These are phyloP conservation scores for Aspergillus uvarum DNA, from an alignment of 2,329 filamentous ascomycete genomes.

Conservation along the genomic window DNA sequence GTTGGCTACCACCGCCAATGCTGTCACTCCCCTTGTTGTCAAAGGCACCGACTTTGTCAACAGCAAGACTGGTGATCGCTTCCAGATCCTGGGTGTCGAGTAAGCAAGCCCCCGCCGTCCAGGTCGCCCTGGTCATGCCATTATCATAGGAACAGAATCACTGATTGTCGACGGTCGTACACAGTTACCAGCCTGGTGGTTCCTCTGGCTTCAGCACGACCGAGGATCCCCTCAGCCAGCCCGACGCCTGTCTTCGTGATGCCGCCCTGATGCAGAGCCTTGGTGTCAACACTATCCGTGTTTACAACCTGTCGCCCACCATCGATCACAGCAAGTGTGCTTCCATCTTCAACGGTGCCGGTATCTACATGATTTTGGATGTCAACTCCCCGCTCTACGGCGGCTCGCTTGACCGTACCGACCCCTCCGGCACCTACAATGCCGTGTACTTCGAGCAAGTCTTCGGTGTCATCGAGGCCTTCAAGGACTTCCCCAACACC, in stretches of 20 bases:
- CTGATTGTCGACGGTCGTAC: slow-evolving; percentile 17
- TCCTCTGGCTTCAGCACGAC: slow-evolving; percentile 56
- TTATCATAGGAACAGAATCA: slow-evolving; percentile 4
- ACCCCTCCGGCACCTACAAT: slow-evolving; percentile 57
- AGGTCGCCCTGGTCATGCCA: not conserved
- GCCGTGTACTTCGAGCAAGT: slow-evolving; percentile 57
- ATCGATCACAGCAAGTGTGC: slow-evolving; percentile 62
- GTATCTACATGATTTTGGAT: slow-evolving; percentile 66
- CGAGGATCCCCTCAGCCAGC: slow-evolving; percentile 58
- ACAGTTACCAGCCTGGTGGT: slow-evolving; percentile 62
- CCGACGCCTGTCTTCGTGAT: slow-evolving; percentile 60
- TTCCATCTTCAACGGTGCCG: slow-evolving; percentile 64
- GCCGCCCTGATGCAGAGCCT: slow-evolving; percentile 63
- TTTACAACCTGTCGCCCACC: slow-evolving; percentile 62
- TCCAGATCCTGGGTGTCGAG: slow-evolving; percentile 64
- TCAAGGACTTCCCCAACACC: slow-evolving; percentile 65
- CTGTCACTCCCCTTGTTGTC: slow-evolving; percentile 58
- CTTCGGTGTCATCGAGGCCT: slow-evolving; percentile 64
- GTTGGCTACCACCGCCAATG: slow-evolving; percentile 48
- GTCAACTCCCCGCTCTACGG: slow-evolving; percentile 62
- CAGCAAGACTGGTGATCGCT: slow-evolving; percentile 56
- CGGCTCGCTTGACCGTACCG: slow-evolving; percentile 56
- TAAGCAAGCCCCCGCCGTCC: slow-evolving; percentile 31
- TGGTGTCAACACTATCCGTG: slow-evolving; percentile 64
- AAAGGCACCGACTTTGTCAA: slow-evolving; percentile 63